Conservation (phyloP, 2,329 filamentous ascomycete genomes). For the Cladosporium sp. region DNA sequence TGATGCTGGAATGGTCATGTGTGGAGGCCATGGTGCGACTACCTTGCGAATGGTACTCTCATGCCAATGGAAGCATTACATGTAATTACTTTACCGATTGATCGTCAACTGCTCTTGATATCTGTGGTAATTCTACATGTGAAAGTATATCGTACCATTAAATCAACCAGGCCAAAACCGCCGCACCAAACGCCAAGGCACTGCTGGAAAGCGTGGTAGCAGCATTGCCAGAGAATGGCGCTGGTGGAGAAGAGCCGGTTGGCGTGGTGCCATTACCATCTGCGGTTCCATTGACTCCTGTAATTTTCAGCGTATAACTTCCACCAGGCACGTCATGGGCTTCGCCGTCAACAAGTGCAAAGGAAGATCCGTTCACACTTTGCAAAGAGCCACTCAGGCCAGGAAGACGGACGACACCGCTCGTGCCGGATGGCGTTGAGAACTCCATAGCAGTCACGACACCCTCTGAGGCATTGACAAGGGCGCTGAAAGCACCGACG, state of each 20-base stretch:
- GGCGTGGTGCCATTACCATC: constrained; percentile 9
- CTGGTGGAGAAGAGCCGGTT: constrained; percentile 2
- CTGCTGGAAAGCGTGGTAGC: not conserved
- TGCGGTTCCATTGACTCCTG: constrained; percentile 5
- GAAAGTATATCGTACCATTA: not conserved
- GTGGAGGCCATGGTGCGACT: no score
- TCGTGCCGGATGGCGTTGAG: constrained; percentile 5
- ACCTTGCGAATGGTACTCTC: no score
- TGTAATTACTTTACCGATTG: no score
- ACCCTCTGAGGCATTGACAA: constrained; percentile 7
- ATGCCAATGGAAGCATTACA: no score
- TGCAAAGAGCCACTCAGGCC: constrained; percentile 38
- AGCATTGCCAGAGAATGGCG: constrained; percentile 5
- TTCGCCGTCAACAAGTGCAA: constrained; percentile 22
- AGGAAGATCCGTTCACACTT: constrained; percentile 28
- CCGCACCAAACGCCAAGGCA: not conserved
- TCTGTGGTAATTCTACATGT: no score
- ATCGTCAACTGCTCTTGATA: no score
- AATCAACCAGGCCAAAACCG: constrained; percentile 3
- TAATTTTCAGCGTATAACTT: constrained; percentile 22
- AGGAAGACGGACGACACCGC: constrained; percentile 16
- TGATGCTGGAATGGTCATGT: no score
- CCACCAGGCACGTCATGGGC: constrained; percentile 23
- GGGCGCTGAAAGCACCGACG: constrained; percentile 8
- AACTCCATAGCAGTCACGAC: constrained; percentile 9